Conservation (phyloP, 352 stramenopile genomes). For the Phytophthora megakarya region DNA sequence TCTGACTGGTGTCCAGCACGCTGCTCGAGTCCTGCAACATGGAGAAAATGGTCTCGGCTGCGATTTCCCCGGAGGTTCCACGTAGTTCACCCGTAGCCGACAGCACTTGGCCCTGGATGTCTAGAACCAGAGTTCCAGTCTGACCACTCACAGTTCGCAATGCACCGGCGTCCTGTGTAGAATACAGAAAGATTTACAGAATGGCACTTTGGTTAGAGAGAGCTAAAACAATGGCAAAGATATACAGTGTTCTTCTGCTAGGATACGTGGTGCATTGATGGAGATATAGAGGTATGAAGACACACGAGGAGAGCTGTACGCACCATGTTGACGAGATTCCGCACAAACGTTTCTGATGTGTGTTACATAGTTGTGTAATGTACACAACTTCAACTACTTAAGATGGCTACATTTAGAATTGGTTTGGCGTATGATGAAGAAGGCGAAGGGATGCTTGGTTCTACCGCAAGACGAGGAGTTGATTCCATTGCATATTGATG, state of each 20-base stretch:
- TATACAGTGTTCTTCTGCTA: not conserved
- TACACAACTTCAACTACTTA: slow-evolving; percentile 21
- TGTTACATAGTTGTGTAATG: not conserved
- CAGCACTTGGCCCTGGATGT: slow-evolving; percentile 62
- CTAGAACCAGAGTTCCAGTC: slow-evolving; percentile 65
- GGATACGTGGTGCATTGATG: not conserved
- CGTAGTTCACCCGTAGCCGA: slow-evolving; percentile 66
- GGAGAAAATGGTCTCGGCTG: slow-evolving; percentile 63
- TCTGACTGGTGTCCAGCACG: slow-evolving; percentile 56
- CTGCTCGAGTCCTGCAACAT: slow-evolving; percentile 73
- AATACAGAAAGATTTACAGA: slow-evolving; percentile 8
- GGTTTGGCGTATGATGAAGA: slow-evolving; percentile 24
- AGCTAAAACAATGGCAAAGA: not conserved
- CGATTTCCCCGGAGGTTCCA: slow-evolving; percentile 53
- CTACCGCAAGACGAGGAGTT: too few species aligned
- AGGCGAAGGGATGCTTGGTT: slow-evolving; percentile 52
- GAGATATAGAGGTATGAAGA: slow-evolving; percentile 9
- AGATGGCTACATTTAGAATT: slow-evolving; percentile 18
- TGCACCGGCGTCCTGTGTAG: slow-evolving; percentile 53
- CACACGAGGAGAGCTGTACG: not conserved
- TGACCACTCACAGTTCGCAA: slow-evolving; percentile 56
- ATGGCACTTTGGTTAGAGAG: slow-evolving; percentile 8
- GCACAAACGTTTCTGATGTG: not conserved
- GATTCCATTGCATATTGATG: too few species aligned
- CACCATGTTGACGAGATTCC: slow-evolving; percentile 23